Evolutionary conservation across 2,329 filamentous ascomycete species (phyloP).

Genomic region (Leptoxyphium fumago): DNA sequence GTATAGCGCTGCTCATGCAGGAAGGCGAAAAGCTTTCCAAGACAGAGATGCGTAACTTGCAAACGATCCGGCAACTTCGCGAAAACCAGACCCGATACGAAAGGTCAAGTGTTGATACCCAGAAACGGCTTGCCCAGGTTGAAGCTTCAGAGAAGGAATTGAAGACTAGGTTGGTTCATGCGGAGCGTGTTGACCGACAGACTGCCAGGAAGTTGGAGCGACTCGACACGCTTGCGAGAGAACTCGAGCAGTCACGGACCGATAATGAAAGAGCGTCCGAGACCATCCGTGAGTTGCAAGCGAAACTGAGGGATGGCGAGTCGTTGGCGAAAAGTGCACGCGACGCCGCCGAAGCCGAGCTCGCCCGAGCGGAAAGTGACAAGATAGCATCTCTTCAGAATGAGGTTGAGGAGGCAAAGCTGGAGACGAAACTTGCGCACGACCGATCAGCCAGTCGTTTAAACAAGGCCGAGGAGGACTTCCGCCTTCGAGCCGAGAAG

Average conservation of each 20-base stretch:
- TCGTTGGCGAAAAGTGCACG: constrained; percentile 54
- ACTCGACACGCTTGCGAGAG: constrained; percentile 40
- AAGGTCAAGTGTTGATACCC: constrained; percentile 35
- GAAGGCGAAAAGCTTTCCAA: constrained; percentile 82
- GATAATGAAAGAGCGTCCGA: constrained; percentile 34
- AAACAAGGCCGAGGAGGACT: constrained; percentile 57
- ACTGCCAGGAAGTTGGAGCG: constrained; percentile 44
- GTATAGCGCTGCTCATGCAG: constrained; percentile 77
- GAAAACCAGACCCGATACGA: constrained; percentile 36
- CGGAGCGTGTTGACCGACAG: constrained; percentile 43
- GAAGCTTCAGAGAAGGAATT: constrained; percentile 50
- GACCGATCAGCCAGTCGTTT: constrained; percentile 57
- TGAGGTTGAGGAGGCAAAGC: constrained; percentile 48
- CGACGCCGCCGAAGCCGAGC: constrained; percentile 50
- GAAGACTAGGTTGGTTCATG: constrained; percentile 44
- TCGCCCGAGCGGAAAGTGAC: constrained; percentile 50
- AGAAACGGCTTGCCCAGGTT: constrained; percentile 47
- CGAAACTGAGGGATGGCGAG: constrained; percentile 52
- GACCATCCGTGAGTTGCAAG: constrained; percentile 51
- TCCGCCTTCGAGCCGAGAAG: constrained; percentile 57
- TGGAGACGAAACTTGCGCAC: constrained; percentile 62
- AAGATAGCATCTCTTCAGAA: constrained; percentile 42
- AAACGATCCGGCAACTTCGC: constrained; percentile 66
- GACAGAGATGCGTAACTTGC: constrained; percentile 70
- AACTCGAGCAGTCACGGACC: constrained; percentile 17